Evolutionary conservation across 495 filamentous ascomycete genomes (phyloP).

Genomic region (Aspergillus steynii): DNA sequence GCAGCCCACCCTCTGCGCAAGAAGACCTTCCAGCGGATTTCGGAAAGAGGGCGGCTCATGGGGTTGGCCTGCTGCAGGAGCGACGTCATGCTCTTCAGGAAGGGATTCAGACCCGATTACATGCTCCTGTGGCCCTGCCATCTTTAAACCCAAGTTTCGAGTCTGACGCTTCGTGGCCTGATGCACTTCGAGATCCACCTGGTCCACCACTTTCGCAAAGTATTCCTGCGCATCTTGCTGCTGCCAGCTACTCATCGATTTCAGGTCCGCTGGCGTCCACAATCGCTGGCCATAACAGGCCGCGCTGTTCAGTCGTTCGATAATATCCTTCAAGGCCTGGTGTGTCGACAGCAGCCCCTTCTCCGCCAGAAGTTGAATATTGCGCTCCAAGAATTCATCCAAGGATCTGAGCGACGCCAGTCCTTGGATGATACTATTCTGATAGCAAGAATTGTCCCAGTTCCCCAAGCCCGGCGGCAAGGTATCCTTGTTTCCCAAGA

Average conservation of each 20-base stretch:
- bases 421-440: constrained; percentile 92
- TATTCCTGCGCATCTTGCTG: constrained; percentile 99
- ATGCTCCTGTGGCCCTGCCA: constrained; percentile 38
- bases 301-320: constrained; percentile 65
- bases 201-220: constrained; percentile 83
- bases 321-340: constrained; percentile 61
- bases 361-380: constrained; percentile 44
- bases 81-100: constrained; percentile 8
- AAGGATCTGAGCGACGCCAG: constrained; percentile 74
- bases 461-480: constrained; percentile 81
- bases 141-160: constrained; percentile 45
- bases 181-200: constrained; percentile 76
- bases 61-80: neutral
- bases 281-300: constrained; percentile 67
- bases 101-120: constrained; percentile 29
- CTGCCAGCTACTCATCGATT: constrained; percentile 88
- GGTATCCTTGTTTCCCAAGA: constrained; percentile 39
- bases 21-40: constrained; percentile 82
- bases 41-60: constrained; percentile 27
- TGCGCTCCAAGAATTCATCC: constrained; percentile 45
- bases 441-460: constrained; percentile 93
- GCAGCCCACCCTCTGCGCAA: constrained; percentile 89
- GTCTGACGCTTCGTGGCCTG: constrained; percentile 46
- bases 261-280: constrained; percentile 76
- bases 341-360: constrained; percentile 46